A percentile compares a stretch with the other conserved stretches of the same genome.
phyloP scores from a whole-genome alignment of 116 monocot genomes.

The Phalaenopsis hybrid region DNA sequence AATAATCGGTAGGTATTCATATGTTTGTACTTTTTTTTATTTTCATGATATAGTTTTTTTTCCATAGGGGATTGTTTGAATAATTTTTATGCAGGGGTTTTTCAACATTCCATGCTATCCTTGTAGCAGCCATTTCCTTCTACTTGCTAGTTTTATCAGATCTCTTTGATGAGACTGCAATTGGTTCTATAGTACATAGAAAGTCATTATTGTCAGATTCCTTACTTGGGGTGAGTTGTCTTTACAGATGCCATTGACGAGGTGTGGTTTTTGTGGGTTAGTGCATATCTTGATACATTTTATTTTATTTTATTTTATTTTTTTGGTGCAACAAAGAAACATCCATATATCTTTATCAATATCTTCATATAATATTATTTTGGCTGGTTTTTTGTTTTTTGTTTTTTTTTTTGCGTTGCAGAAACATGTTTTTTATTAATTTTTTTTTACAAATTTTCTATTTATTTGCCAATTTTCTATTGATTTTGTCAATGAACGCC shows the following conservation, averaged over 20 bases:
- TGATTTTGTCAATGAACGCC: not conserved
- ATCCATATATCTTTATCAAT: too few species aligned
- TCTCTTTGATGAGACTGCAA: conserved; percentile 45
- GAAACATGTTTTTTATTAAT: not conserved
- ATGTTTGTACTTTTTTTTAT: not conserved
- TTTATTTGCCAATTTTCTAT: not conserved
- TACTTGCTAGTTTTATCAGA: conserved; percentile 69
- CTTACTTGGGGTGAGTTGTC: conserved; percentile 60
- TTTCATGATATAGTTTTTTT: not conserved
- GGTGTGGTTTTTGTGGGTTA: not conserved
- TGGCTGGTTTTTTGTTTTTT: too few species aligned
- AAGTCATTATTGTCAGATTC: conserved; percentile 56
- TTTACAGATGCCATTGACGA: not conserved
- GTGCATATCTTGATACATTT: not conserved
- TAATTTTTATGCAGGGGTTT: conserved; percentile 51
- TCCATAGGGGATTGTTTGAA: not conserved
- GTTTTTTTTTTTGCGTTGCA: not conserved
- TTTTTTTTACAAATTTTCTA: not conserved
- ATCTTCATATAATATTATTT: too few species aligned
- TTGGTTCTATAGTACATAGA: conserved; percentile 33
- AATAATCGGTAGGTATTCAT: conserved; percentile 50
- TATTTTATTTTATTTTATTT: too few species aligned
- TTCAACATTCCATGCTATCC: conserved; percentile 80
- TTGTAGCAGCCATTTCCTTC: conserved; percentile 68
- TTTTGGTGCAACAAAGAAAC: too few species aligned